These are phyloP conservation scores for Nannizziopsis barbatae DNA, from an alignment of 2,329 filamentous ascomycete genomes.

Conservation along the genomic window DNA sequence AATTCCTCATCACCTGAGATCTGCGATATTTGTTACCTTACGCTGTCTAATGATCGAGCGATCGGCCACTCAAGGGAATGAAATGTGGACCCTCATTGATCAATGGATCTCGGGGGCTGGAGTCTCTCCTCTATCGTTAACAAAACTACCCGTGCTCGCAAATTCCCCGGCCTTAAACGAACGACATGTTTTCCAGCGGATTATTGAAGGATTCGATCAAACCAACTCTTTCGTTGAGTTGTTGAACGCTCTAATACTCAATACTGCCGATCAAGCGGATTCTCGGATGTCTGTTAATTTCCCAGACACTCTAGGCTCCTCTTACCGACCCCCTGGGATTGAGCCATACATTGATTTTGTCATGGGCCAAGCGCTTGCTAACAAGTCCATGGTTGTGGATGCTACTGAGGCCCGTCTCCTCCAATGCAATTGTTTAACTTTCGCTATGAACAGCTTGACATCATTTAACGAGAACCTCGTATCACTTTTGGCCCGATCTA, in stretches of 20 bases:
- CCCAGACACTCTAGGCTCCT: slow-evolving; percentile 68
- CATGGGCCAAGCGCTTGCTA: slow-evolving; percentile 63
- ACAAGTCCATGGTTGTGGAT: slow-evolving; percentile 56
- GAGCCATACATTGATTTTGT: slow-evolving; percentile 90
- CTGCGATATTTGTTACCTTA: slow-evolving; percentile 71
- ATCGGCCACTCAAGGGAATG: slow-evolving; percentile 51
- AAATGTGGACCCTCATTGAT: slow-evolving; percentile 73
- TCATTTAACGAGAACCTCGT: slow-evolving; percentile 94
- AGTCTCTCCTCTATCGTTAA: slow-evolving; percentile 35
- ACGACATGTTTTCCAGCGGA: slow-evolving; percentile 59
- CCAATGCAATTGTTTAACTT: slow-evolving; percentile 69
- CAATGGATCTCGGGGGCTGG: slow-evolving; percentile 57
- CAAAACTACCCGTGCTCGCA: slow-evolving; percentile 34
- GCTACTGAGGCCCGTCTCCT: slow-evolving; percentile 60
- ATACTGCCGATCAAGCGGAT: slow-evolving; percentile 36
- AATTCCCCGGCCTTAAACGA: slow-evolving; percentile 34
- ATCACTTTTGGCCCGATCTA: slow-evolving; percentile 68
- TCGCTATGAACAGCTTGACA: slow-evolving; percentile 64
- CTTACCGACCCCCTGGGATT: slow-evolving; percentile 71
- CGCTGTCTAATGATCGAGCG: slow-evolving; percentile 67
- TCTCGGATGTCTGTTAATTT: slow-evolving; percentile 72
- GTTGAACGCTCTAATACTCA: slow-evolving; percentile 58
- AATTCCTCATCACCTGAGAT: slow-evolving; percentile 65
- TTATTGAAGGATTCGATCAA: slow-evolving; percentile 72
- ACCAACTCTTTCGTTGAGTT: slow-evolving; percentile 73